Evolutionary conservation across 352 stramenopile species (phyloP).

Genomic region (Phytophthora citricola): DNA sequence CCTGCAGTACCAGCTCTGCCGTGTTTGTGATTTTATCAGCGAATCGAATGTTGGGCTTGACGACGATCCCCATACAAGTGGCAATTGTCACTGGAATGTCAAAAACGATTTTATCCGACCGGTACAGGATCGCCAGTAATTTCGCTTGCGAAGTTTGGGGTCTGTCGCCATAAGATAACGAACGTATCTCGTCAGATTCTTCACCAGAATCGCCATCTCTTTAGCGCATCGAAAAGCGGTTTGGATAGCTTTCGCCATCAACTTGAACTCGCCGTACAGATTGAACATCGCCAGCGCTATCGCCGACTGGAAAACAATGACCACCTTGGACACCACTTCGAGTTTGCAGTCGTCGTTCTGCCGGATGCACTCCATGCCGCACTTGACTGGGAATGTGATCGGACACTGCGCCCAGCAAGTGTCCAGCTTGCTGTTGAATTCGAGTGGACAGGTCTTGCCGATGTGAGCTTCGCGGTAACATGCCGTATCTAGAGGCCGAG

Average conservation of each 20-base stretch:
- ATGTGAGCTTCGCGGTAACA: slow-evolving; percentile 39
- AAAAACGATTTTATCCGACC: slow-evolving; percentile 40
- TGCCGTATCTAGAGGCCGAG: slow-evolving; percentile 20
- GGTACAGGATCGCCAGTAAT: slow-evolving; percentile 35
- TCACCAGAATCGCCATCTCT: slow-evolving; percentile 30
- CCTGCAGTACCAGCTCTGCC: slow-evolving; percentile 25
- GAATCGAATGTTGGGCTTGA: slow-evolving; percentile 5
- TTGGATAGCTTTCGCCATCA: slow-evolving; percentile 12
- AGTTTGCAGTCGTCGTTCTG: slow-evolving; percentile 45
- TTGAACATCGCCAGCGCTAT: slow-evolving; percentile 32
- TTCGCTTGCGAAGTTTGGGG: slow-evolving; percentile 34
- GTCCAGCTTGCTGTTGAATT: slow-evolving; percentile 37
- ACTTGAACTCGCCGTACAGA: slow-evolving; percentile 37
- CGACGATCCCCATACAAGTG: slow-evolving; percentile 34
- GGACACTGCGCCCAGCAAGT: slow-evolving; percentile 55
- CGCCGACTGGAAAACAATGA: slow-evolving; percentile 31
- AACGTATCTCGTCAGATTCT: slow-evolving; percentile 32
- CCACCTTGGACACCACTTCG: slow-evolving; percentile 41
- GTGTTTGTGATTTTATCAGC: slow-evolving; percentile 33
- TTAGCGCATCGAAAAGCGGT: slow-evolving; percentile 32
- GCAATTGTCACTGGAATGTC: slow-evolving; percentile 49
- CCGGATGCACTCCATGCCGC: slow-evolving; percentile 53
- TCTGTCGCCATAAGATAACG: slow-evolving; percentile 22
- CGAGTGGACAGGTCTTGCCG: slow-evolving; percentile 23
- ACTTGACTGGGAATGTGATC: slow-evolving; percentile 50